Evolutionary conservation across 2,329 filamentous ascomycete species (phyloP), one percentile per base, ranked within the genome.

Genomic region (Xylariomycetidae sp.): DNA sequence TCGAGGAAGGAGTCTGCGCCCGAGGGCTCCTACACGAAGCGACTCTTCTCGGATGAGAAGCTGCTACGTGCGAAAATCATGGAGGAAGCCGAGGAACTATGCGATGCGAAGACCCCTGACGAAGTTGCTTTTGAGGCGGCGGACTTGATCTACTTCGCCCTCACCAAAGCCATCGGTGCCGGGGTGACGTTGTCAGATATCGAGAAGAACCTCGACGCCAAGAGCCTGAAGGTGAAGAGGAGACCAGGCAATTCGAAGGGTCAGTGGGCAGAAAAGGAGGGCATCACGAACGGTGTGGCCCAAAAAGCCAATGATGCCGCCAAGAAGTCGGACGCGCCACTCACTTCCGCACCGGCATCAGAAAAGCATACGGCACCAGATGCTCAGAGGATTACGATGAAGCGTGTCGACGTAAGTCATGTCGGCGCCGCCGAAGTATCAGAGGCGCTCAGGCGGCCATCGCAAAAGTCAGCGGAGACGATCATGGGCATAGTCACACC

Each of bases 81-180:
- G 80, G 92, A 98, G 62, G 92, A 98, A 61, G 92, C 92, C 0
- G 86, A 94, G 54, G 92, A 98, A 65, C 73, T 98, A 26, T 96
- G 90, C 54, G 80, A 92, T 44, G 90, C 92, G 12, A 80, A 80
- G 46, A 82, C 80, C 0, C 84, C 85, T 40, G 74, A 89, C 42
- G 85, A 97, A 11, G 77, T 95, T 42, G 88, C 92, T 3, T 94
- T 94, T 44, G 92, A 98, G 62, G 88, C 92, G 7, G 92, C 92
- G 1, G 92, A 98, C 56, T 67, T 98, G 36, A 80, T 98, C 33
- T 98, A 97, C 67, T 98, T 98, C 67, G 88, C 90, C 6, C 66
- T 98, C 36, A 87, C 92, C 15, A 94, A 89, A 62, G 94, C 88
- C 38, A 73, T 94, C 26, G 76, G 85, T 34, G 82, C 87, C 3